A percentile compares a stretch with the other conserved stretches of the same genome.
These are phyloP conservation scores for Magnolia officinalis DNA, from an alignment of 164 flowering plant genomes.

Conservation along the genomic window DNA sequence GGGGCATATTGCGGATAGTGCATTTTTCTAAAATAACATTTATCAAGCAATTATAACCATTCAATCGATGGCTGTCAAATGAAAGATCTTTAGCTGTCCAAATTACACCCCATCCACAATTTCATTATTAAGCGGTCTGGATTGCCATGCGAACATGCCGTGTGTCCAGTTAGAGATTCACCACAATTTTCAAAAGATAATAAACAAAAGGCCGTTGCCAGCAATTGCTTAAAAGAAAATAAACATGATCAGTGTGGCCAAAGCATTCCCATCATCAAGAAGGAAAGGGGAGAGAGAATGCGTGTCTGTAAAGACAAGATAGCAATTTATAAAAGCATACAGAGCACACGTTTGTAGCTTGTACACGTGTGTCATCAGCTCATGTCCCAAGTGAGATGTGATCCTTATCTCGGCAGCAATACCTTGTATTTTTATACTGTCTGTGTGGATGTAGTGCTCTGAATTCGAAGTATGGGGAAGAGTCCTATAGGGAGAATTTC, in stretches of 20 bases:
- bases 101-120: background rate
- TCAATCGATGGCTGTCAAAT: no score
- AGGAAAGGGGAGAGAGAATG: background rate
- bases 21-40: background rate
- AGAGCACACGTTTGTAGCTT: no score
- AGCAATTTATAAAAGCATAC: no score
- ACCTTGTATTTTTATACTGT: background rate
- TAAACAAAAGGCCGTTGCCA: background rate
- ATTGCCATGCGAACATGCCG: background rate
- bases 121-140: background rate
- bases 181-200: background rate
- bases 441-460: background rate
- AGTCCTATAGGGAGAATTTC: conserved; percentile 5
- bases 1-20: background rate
- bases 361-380: no score
- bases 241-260: background rate
- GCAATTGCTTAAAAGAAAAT: background rate
- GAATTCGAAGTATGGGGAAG: conserved; percentile 12
- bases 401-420: conserved; percentile 3
- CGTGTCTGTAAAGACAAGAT: no score
- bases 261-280: conserved; percentile 12
- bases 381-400: background rate
- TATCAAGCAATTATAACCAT: no score
- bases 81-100: no score
- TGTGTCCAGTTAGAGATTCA: background rate